Evolutionary conservation across 2,329 filamentous ascomycete genomes (phyloP), one percentile per base, ranked within the genome.

Genomic region (Piedraia hortae): DNA sequence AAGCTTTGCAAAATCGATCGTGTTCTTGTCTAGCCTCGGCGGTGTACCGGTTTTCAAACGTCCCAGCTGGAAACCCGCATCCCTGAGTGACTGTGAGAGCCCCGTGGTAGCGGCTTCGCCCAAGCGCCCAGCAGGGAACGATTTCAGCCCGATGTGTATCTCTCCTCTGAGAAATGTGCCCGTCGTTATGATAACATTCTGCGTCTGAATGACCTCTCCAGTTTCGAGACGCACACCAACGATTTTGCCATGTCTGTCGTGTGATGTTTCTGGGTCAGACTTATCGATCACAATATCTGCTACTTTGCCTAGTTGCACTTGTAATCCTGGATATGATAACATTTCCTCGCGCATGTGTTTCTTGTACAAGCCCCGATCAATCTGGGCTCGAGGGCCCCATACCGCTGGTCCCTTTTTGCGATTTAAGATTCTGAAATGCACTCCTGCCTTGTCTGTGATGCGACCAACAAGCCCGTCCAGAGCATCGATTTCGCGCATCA

Each of bases 371-470:
- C 60, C 60, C 28, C 85, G 64, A 45, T 97, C 85, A 43, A 97
- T 93, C 53, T 97, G 85, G 21, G 85, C 85, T 24, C 85, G 61
- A 1, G 85, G 85, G 6, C 85, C 85, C 85, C 85, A 97, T 12
- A 97, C 85, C 3, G 85, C 85, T 4, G 82, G 77, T 1, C 85
- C 85, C 41, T 93, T 93, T 31, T 62, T 72, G 22, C 64, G 56
- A 45, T 97, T 97, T 38, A 97, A 46, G 10, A 88, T 59, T 30
- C 74, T 67, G 45, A 93, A 97, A 43, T 91, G 82, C n/a, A 91
- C 62, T 4, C 77, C 85, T 3, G 85, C 72, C 43, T 85, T 82
- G 48, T 97, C 85, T 27, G 90, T 77, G 11, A 91, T 69, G 16
- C 75, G 62, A 0, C 77, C 80, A 0, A 78, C 70, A 10, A 97